Evolutionary conservation across 2,329 filamentous ascomycete species (phyloP).

Genomic region (Knoxdaviesia proteae): DNA sequence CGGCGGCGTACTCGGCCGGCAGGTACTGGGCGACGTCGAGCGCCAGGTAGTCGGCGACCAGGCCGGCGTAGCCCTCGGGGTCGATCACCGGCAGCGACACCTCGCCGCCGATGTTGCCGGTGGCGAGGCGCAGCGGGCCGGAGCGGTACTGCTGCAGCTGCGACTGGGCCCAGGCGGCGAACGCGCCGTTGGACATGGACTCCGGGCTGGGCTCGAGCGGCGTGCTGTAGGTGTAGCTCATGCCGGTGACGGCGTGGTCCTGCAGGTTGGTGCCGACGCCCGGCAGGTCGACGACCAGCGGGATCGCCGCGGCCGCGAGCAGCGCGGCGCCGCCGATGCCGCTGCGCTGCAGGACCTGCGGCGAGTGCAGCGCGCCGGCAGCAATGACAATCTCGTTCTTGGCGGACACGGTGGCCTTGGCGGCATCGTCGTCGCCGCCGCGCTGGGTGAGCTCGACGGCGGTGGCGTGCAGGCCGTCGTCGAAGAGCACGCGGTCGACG

Average conservation of each 20-base stretch:
- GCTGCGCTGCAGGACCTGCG: constrained; percentile 30
- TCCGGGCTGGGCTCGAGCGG: constrained; percentile 8
- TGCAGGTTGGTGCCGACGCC: constrained; percentile 33
- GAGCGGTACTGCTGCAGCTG: constrained; percentile 6
- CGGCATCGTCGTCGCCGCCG: constrained; percentile 1
- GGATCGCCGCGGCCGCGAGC: constrained; percentile 24
- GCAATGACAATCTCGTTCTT: constrained; percentile 26
- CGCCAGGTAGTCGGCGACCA: constrained; percentile 4
- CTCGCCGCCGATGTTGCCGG: constrained; percentile 8
- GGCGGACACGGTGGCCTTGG: constrained; percentile 9
- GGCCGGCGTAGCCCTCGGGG: constrained; percentile 4
- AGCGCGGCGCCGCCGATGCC: constrained; percentile 23
- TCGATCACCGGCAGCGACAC: constrained; percentile 5
- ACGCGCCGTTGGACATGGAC: constrained; percentile 8
- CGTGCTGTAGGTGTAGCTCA: not conserved
- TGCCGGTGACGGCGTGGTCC: constrained; percentile 18
- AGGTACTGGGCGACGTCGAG: constrained; percentile 4
- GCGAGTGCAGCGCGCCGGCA: constrained; percentile 30
- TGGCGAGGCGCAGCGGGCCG: constrained; percentile 7
- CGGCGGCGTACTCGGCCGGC: constrained; percentile 3
- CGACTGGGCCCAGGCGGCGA: constrained; percentile 6
- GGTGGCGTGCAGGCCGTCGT: constrained; percentile 12
- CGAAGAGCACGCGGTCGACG: constrained; percentile 15
- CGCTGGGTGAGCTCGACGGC: not conserved
- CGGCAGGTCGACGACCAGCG: constrained; percentile 22